Evolutionary conservation across 2,329 filamentous ascomycete genomes (phyloP).

Genomic region (Pseudocercospora fijiensis): DNA sequence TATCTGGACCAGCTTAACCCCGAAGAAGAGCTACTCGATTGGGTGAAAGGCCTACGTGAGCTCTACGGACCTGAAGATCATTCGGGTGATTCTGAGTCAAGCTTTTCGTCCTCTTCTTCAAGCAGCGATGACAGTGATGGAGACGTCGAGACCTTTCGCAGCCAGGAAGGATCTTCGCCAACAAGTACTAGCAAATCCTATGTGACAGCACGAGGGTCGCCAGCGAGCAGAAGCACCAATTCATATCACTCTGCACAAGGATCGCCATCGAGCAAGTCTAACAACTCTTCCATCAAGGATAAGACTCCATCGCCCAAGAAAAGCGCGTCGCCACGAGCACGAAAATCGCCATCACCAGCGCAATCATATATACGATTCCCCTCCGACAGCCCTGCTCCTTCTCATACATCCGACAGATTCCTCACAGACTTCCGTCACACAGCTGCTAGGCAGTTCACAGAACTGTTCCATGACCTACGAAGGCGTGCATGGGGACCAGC

Average conservation of each 20-base stretch:
- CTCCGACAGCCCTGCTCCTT: background rate
- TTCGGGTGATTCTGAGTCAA: background rate
- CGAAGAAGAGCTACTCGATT: background rate
- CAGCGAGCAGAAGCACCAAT: background rate
- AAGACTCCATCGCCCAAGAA: background rate
- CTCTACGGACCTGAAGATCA: background rate
- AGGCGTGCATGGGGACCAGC: background rate
- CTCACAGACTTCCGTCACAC: background rate
- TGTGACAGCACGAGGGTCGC: background rate
- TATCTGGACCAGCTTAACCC: background rate
- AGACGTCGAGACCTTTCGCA: background rate
- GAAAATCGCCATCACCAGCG: background rate
- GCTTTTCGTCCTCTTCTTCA: background rate
- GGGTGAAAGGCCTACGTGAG: background rate
- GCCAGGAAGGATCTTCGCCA: background rate
- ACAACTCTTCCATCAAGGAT: background rate
- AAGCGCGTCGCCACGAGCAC: background rate
- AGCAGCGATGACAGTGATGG: background rate
- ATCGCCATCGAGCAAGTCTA: background rate
- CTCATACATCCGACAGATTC: background rate
- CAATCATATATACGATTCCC: background rate
- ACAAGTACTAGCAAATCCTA: background rate
- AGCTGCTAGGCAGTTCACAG: background rate
- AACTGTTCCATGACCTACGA: background rate
- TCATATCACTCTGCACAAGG: background rate